Evolutionary conservation across 148 eudicot species (phyloP).

Genomic region (Rhododendron kiyosumense): DNA sequence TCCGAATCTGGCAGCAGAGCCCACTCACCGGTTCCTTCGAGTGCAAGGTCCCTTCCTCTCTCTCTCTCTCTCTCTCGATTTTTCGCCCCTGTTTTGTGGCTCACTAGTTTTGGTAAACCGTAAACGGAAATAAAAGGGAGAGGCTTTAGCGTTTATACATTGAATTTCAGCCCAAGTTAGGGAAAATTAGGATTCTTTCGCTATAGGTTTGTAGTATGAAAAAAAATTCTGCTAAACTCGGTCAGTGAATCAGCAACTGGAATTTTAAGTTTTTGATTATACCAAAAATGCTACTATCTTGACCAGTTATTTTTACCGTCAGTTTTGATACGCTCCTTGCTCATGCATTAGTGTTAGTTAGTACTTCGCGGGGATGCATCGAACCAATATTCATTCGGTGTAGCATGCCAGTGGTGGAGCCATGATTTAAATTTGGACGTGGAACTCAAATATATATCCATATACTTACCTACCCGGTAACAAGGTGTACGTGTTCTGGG

Average conservation of each 20-base stretch:
- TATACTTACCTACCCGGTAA: too few species aligned
- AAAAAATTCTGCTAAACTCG: background rate
- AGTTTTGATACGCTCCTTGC: background rate
- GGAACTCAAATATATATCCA: too few species aligned
- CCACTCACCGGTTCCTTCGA: constrained; percentile 40
- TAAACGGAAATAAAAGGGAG: background rate
- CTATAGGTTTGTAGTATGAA: background rate
- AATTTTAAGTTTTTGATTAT: background rate
- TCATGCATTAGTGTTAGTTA: background rate
- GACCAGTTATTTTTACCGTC: background rate
- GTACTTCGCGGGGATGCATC: background rate
- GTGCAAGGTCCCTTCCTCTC: constrained; percentile 34
- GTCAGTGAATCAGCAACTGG: background rate
- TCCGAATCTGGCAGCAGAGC: constrained; percentile 78
- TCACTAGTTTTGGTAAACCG: background rate
- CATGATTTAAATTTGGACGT: too few species aligned
- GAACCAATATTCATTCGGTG: background rate
- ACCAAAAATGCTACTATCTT: background rate
- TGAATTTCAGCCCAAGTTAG: background rate
- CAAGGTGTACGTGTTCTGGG: too few species aligned
- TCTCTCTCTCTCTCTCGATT: background rate
- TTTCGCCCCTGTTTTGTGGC: background rate
- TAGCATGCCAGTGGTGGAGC: too few species aligned
- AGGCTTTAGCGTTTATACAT: background rate
- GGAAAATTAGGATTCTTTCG: background rate